Evolutionary conservation across 2,329 filamentous ascomycete genomes (phyloP), one percentile per base, ranked within the genome.

Genomic region (Sporothrix sp.): DNA sequence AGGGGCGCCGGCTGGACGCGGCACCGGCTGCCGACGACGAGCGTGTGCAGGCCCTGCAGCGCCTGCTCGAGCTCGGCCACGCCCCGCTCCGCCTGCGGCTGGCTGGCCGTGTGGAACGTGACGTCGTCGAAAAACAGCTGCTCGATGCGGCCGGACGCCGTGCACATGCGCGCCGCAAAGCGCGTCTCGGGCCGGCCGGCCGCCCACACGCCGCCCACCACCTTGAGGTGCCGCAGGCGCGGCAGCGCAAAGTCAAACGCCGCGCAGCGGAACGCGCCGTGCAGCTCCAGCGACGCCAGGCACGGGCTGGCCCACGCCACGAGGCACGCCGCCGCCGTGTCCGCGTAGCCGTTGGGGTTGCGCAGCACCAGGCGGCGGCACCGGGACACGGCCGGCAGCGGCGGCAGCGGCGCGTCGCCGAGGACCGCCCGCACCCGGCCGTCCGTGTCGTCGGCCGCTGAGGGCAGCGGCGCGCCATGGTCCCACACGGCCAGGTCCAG

Each of bases 101-200:
- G 25, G 23, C 11, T 32, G 16, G 11, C 6, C 30, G 14, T 16
- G 4, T 11, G 4, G 18, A 45, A 39, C 4, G 9, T 3, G 11
- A 52, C n/a, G 8, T 40, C 2, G 6, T 50, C 52, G 3, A 58
- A 45, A 10, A 28, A 48, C 4, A 57, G 46, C 36, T 57, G 55
- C 40, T 58, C 46, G 1, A 58, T 51, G 3, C 18, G n/a, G 5
- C 47, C 42, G n/a, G 48, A 36, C 3, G 25, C 36, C 14, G 18
- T 10, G 18, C 25, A 51, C 9, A 53, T n/a, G n/a, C 33, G 28
- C 4, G 39, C 11, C 32, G 49, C 33, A 13, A 53, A 47, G 21
- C 21, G 5, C 8, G 50, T 38, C 11, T 7, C 8, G 18, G 2
- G 1, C 4, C 8, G 16, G 20, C 11, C 11, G 4, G n/a, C 7